A percentile compares a stretch with the other conserved stretches of the same genome.
phyloP scores from a whole-genome alignment of 495 filamentous ascomycete species.

The Daldinia bambusicola region DNA sequence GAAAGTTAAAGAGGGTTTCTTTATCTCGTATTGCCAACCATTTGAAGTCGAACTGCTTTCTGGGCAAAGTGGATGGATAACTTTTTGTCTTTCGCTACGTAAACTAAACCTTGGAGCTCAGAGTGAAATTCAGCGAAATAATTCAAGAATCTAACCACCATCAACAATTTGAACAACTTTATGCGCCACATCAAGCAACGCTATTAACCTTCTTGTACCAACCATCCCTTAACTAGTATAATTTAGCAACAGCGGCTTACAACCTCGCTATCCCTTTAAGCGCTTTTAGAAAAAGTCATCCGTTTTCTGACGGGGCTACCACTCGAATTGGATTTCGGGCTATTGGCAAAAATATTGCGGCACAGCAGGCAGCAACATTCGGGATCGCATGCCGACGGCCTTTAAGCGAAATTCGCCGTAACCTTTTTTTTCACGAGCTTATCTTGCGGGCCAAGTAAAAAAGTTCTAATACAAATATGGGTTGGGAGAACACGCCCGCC shows the following conservation, averaged over 20 bases:
- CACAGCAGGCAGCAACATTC: slow-evolving; percentile 28
- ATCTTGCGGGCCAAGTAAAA: slow-evolving; percentile 14
- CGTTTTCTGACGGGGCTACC: slow-evolving; percentile 5
- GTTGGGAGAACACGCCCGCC: slow-evolving; percentile 35
- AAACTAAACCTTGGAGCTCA: neutral
- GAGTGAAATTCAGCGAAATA: neutral
- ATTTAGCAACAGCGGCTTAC: neutral
- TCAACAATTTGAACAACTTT: neutral
- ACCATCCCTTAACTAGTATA: neutral
- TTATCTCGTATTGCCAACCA: slow-evolving; percentile 1
- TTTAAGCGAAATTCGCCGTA: slow-evolving; percentile 18
- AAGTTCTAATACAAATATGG: slow-evolving; percentile 37
- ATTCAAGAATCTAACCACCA: neutral
- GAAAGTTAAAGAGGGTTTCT: neutral
- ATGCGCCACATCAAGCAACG: slow-evolving; percentile 1
- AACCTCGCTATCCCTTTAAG: neutral
- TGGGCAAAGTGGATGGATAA: neutral
- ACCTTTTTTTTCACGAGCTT: slow-evolving; percentile 20
- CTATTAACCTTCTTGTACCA: neutral
- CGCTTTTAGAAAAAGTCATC: slow-evolving; percentile 2
- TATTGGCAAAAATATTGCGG: slow-evolving; percentile 25
- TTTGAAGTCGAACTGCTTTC: neutral
- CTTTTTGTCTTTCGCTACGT: neutral
- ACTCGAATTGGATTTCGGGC: slow-evolving; percentile 20
- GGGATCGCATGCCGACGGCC: slow-evolving; percentile 8